These are phyloP conservation scores for Pyracantha coccinea DNA, from an alignment of 331 rosid species.

Conservation along the genomic window DNA sequence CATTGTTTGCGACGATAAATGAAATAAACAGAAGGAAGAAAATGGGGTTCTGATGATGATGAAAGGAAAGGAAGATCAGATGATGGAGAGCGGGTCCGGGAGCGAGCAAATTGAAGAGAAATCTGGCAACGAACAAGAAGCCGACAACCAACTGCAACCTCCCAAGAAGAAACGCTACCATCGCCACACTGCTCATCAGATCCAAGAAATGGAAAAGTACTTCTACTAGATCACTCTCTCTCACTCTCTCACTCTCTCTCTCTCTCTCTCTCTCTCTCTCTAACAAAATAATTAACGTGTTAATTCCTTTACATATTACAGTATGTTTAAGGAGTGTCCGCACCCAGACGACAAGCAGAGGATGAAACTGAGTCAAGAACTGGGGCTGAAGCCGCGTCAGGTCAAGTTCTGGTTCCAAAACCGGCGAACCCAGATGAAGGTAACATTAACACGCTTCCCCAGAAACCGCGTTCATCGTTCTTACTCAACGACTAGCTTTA, in stretches of 20 bases:
- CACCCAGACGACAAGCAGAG: conserved; percentile 97
- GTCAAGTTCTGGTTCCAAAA: conserved; percentile 98
- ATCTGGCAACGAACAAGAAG: conserved; percentile 65
- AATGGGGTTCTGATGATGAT: conserved; percentile 26
- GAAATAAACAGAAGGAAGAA: conserved; percentile 59
- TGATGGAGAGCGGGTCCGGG: conserved; percentile 82
- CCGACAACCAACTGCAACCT: conserved; percentile 29
- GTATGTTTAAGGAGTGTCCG: conserved; percentile 84
- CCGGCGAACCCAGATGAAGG: conserved; percentile 97
- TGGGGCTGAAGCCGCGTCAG: conserved; percentile 81
- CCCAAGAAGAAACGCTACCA: conserved; percentile 86
- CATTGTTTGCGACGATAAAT: not conserved
- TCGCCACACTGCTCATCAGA: conserved; percentile 94
- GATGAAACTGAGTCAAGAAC: conserved; percentile 65
- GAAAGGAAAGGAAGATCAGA: conserved; percentile 65
- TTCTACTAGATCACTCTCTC: not conserved
- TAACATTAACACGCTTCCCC: conserved; percentile 41
- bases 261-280: not conserved
- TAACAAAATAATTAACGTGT: not conserved
- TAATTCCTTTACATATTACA: conserved; percentile 15
- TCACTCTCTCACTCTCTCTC: not conserved
- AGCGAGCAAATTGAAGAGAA: conserved; percentile 87
- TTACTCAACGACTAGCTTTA: not conserved
- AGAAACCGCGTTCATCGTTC: conserved; percentile 32
- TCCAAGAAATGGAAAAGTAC: conserved; percentile 97